Evolutionary conservation across 108 stramenopile genomes (phyloP), one percentile per base, ranked within the genome.

Genomic region (Nitzschia sp.): DNA sequence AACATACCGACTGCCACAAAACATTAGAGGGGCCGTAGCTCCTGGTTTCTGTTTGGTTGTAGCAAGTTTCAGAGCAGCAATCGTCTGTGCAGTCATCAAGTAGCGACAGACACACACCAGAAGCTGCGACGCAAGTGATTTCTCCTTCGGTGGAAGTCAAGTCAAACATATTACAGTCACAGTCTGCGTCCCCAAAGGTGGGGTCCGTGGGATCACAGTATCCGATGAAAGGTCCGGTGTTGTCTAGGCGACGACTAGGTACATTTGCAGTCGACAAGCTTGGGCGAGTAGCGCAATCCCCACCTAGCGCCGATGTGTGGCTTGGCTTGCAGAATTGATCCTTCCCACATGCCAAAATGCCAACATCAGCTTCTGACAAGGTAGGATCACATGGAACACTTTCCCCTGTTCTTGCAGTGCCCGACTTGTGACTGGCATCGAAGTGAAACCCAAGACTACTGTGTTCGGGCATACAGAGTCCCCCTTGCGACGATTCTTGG

Each of bases 41-140:
- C 20, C 40, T 24, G 3, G 25, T 38, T 19, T 40, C 17, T 38
- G 61, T 62, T 17, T 38, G 43, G 8, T 37, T 24, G 9, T 17
- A n/a, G 43, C 61, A 62, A 2, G 61, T 46, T 11, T 62, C 61
- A 24, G n/a, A 15, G 24, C 61, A 62, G 20, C 61, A 37, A 8
- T 41, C 3, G 20, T 62, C 37, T 37, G 24, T 10, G 24, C 37
- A n/a, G 20, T 22, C 61, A 34, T 1, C 29, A 34, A 34, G 29
- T 34, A 34, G 29, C 5, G 29, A 34, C 37, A 62, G 17, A 22
- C 61, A 62, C 19, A 40, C 6, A 39, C 21, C 43, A 5, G 37
- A 21, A 44, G 40, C 11, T n/a, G 8, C 43, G 19, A 39, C 24
- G 61, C 61, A 62, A 12, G 41, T 12, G 37, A 62, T 46, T 15